Evolutionary conservation across 768 basidiomycete species (phyloP).

Genomic region (Leccinum fibrillosum): DNA sequence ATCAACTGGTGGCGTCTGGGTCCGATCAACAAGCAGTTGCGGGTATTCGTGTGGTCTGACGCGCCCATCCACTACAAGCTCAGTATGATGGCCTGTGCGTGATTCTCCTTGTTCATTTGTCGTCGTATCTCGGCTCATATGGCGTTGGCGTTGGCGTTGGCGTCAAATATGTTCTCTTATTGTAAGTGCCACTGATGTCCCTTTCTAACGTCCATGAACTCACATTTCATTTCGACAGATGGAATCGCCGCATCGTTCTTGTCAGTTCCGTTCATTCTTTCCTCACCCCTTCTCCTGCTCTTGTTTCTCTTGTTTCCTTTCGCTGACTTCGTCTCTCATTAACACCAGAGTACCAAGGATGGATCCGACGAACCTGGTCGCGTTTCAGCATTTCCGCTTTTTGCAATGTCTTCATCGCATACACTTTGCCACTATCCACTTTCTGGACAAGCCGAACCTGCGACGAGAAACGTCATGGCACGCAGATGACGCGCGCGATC

Average conservation of each 20-base stretch:
- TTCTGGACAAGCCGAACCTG: too few species aligned
- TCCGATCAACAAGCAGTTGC: constrained; percentile 80
- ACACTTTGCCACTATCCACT: too few species aligned
- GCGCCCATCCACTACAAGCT: constrained; percentile 83
- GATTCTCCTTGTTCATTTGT: not conserved
- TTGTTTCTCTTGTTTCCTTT: not conserved
- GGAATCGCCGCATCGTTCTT: constrained; percentile 32
- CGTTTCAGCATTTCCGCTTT: too few species aligned
- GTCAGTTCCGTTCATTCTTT: constrained; percentile 10
- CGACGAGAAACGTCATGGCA: too few species aligned
- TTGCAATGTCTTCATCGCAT: too few species aligned
- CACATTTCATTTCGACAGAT: constrained; percentile 11
- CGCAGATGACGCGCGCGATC: too few species aligned
- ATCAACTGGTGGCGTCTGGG: constrained; percentile 73
- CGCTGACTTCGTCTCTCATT: not conserved
- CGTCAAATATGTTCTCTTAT: constrained; percentile 48
- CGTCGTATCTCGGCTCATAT: constrained; percentile 4
- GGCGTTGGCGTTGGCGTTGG: not conserved
- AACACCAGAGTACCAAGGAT: too few species aligned
- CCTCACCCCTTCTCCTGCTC: not conserved
- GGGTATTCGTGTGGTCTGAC: constrained; percentile 71
- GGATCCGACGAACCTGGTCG: too few species aligned
- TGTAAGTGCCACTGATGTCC: constrained; percentile 33
- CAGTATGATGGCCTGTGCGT: constrained; percentile 51
- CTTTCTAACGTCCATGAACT: not conserved